Conservation (phyloP, 768 basidiomycete genomes). For the Psilocybe tampanensis region DNA sequence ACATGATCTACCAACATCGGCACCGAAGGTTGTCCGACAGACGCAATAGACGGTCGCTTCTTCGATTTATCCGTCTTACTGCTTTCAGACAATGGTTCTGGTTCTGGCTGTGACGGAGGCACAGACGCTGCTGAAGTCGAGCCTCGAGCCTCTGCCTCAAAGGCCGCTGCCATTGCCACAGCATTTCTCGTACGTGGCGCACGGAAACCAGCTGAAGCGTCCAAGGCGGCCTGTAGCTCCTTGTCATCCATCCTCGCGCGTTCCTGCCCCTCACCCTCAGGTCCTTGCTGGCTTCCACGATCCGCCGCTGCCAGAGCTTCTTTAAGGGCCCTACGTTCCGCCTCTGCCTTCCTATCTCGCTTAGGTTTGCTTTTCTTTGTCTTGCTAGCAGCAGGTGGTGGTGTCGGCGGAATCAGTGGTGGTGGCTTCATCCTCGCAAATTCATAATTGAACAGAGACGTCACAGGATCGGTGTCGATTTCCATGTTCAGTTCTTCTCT, state of each 20-base stretch:
- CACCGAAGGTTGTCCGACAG: constrained; percentile 31
- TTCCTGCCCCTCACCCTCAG: constrained; percentile 3
- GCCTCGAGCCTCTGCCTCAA: constrained; percentile 35
- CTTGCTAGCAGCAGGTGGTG: constrained; percentile 50
- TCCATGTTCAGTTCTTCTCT: constrained; percentile 55
- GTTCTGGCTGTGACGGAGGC: neutral
- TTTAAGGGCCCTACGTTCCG: constrained; percentile 35
- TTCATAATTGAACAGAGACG: constrained; percentile 70
- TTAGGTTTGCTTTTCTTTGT: constrained; percentile 39
- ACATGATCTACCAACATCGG: constrained; percentile 72
- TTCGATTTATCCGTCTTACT: constrained; percentile 11
- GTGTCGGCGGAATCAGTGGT: constrained; percentile 30
- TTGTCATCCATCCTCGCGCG: constrained; percentile 12
- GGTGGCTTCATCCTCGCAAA: constrained; percentile 63
- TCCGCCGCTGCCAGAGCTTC: constrained; percentile 30
- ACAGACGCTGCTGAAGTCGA: constrained; percentile 4
- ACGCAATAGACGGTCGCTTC: constrained; percentile 31
- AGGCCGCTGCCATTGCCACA: constrained; percentile 42
- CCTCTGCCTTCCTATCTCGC: constrained; percentile 42
- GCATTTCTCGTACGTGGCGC: constrained; percentile 52
- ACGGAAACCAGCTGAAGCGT: constrained; percentile 46
- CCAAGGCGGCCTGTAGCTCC: constrained; percentile 28
- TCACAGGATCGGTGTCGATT: constrained; percentile 58
- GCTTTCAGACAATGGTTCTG: constrained; percentile 8
- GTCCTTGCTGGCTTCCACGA: constrained; percentile 4